A percentile compares a stretch with the other conserved stretches of the same genome.
These are phyloP conservation scores for Arctium lappa DNA, from an alignment of 129 eudicot species.

Conservation along the genomic window DNA sequence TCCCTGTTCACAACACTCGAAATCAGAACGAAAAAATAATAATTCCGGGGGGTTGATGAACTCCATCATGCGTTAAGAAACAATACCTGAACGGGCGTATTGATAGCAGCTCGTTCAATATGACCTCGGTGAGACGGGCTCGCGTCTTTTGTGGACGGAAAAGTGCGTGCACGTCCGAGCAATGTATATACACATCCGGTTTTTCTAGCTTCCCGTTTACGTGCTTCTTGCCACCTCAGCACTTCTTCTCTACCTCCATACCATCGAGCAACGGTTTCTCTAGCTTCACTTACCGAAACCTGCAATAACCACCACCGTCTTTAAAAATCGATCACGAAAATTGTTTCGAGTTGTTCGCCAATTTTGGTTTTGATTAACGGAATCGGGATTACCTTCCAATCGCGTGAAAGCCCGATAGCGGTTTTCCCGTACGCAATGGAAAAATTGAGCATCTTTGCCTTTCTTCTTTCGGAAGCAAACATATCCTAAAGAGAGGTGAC, in stretches of 20 bases:
- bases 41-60: background rate
- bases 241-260: constrained; percentile 91
- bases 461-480: constrained; percentile 94
- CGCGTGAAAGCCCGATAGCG: constrained; percentile 80
- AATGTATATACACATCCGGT: constrained; percentile 60
- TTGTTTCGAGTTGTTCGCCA: background rate
- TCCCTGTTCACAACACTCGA: constrained; percentile 46
- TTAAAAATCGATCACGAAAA: background rate
- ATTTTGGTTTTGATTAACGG: background rate
- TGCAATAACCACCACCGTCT: constrained; percentile 11
- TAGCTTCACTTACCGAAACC: constrained; percentile 89
- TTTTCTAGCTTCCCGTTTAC: constrained; percentile 65
- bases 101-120: constrained; percentile 98
- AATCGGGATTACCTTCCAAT: constrained; percentile 68
- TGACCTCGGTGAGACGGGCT: constrained; percentile 49
- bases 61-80: background rate
- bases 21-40: background rate
- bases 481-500: constrained; percentile 54
- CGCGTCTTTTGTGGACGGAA: constrained; percentile 54
- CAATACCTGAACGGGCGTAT: constrained; percentile 95
- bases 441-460: constrained; percentile 97
- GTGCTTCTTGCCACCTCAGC: constrained; percentile 72
- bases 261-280: constrained; percentile 86
- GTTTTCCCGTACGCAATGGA: constrained; percentile 98
- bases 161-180: constrained; percentile 82